Evolutionary conservation across 78 protist species (phyloP).

Genomic region (Speleostelium caveatum): DNA sequence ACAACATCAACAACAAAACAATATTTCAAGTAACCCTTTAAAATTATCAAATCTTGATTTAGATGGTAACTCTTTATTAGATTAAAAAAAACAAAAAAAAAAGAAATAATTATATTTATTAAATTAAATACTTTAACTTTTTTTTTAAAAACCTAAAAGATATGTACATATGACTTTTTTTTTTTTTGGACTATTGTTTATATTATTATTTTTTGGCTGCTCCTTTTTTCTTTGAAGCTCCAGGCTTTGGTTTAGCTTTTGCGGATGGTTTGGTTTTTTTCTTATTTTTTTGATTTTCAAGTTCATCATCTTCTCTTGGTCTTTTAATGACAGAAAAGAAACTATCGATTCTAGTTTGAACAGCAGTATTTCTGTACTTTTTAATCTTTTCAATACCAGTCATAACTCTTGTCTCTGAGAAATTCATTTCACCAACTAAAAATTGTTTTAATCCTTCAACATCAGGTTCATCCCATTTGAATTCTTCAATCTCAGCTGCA

Average conservation of each 20-base stretch:
- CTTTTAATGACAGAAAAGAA: conserved; percentile 54
- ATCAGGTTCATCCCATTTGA: conserved; percentile 91
- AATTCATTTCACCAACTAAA: conserved; percentile 90
- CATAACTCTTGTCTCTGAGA: conserved; percentile 67
- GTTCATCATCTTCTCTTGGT: conserved; percentile 52
- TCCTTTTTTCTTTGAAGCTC: conserved; percentile 25
- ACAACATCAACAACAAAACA: no score
- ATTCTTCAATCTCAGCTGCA: conserved; percentile 18
- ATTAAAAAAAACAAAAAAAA: no score
- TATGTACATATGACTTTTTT: no score
- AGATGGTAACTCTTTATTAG: no score
- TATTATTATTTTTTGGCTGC: conserved; percentile 27
- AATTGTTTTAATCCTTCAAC: conserved; percentile 87
- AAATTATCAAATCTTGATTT: no score
- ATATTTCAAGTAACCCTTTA: no score
- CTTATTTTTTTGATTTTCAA: not conserved
- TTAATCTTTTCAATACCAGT: conserved; percentile 81
- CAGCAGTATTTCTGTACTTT: conserved; percentile 63
- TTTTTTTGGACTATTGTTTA: no score
- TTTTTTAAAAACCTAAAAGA: no score
- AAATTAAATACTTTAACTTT: no score
- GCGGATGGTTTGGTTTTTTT: conserved; percentile 40
- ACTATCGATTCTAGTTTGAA: conserved; percentile 82
- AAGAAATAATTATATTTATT: no score
- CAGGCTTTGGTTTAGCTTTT: not conserved